Base-by-base conservation (phyloP, 2,329 filamentous ascomycete species). In the Cordyceps sp. region DNA sequence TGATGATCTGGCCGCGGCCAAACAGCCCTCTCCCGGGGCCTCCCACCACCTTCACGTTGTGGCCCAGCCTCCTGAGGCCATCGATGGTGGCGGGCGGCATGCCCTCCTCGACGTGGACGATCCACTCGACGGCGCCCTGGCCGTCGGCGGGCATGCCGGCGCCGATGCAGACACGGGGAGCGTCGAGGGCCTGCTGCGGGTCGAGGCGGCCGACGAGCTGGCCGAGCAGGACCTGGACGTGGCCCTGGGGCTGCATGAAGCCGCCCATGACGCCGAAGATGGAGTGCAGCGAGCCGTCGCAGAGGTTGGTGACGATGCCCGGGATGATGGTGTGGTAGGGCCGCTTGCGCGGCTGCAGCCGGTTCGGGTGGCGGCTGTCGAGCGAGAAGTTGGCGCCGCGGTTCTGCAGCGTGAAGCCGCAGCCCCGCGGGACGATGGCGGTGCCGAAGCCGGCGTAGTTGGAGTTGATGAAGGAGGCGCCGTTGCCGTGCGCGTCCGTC, bases 261-360 rank as follows among this genome's bases (percentile, higher is more conserved):
- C 85, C 88, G 32, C 90, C 90, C 90, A 96, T 96, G 37, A 96
- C 88, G 33, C 90, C 90, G 46, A 88, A 94, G 0, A 93, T 80
- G 4, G 73, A 79, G 52, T 93, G 82, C 35, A 96, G 58, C 30
- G 69, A 76, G 18, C 72, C 71, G 43, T 92, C 84, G 5, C 60
- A 58, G 14, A 71, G 51, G 42, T 90, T 84, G 0, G 90, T 96
- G 14, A 88, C 73, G 53, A 96, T 68, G 0, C 81, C 88, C 0
- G 90, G 88, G 45, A 98, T 98, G 52, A 98, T 96, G 33, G 90
- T 98, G 55, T 96, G 90, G 56, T 96, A 98, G 0, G 90, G 90
- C 29, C 90, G 59, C 61, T 96, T 96, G 22, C 75, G 63, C 0
- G 85, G 82, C 7, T 72, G 81, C 12, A 93, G 63, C 15, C 65